Conservation (phyloP, 2,329 filamentous ascomycete genomes). For the Penicillium sp. region DNA sequence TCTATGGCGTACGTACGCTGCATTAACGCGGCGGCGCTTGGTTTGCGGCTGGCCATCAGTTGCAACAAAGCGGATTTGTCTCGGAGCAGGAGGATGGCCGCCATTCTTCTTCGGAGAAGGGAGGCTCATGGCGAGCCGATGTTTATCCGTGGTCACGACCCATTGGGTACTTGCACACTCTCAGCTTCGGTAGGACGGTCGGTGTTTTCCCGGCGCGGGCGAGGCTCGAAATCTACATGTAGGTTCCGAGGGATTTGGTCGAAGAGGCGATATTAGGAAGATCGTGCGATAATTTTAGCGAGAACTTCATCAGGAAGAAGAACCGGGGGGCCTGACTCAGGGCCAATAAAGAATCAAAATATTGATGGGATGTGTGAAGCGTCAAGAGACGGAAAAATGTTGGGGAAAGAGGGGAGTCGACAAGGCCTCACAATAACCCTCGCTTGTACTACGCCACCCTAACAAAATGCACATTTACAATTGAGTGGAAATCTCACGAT, state of each 20-base stretch:
- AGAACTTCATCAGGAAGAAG: slow-evolving; percentile 17
- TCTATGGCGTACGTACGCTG: slow-evolving; percentile 56
- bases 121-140: slow-evolving; percentile 40
- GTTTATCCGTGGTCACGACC: slow-evolving; percentile 34
- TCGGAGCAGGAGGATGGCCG: slow-evolving; percentile 31
- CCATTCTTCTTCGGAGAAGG: slow-evolving; percentile 37
- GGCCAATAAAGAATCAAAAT: slow-evolving; percentile 1
- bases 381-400: slow-evolving; percentile 5
- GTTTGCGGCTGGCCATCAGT: slow-evolving; percentile 76
- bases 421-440: slow-evolving; percentile 3
- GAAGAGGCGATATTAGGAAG: slow-evolving; percentile 13
- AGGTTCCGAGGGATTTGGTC: background rate
- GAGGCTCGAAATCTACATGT: slow-evolving; percentile 7
- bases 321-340: background rate
- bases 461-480: slow-evolving; percentile 2
- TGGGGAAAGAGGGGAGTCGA: slow-evolving; percentile 6
- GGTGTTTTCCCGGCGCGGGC: background rate
- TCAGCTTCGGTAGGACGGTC: slow-evolving; percentile 1
- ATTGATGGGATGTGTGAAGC: background rate
- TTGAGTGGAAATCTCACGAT: slow-evolving; percentile 9
- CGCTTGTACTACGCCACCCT: slow-evolving; percentile 8
- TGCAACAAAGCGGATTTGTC: slow-evolving; percentile 71
- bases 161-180: slow-evolving; percentile 28
- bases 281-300: slow-evolving; percentile 12
- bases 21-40: slow-evolving; percentile 73